Evolutionary conservation across 2,329 filamentous ascomycete species (phyloP), one percentile per base, ranked within the genome.

Genomic region (Aspergillus sp.): DNA sequence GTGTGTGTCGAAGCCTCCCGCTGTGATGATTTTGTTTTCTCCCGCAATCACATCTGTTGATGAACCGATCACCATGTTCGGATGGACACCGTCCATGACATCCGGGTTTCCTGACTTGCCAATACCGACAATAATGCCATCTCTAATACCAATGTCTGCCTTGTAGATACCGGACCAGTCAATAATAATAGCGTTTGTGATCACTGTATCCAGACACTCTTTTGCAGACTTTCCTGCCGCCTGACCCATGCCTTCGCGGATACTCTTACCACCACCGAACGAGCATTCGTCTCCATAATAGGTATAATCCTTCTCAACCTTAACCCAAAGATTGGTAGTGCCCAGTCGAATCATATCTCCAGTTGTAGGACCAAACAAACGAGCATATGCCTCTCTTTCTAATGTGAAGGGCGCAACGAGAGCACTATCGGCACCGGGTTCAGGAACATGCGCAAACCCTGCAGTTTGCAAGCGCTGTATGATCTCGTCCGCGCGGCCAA

Each of bases 51-150:
- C 91, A 78, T 98, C 93, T 0, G 93, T 98, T 64, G 89, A 91
- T 62, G 88, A 89, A 11, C 93, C 93, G 9, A 97, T 85, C 2
- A 96, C 79, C 86, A 98, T 86, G 55, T 86, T 82, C 0, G 85
- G 80, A 58, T 88, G 81, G 6, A 98, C 91, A 4, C 90, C 90
- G 32, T 95, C 89, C 93, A 97, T 97, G 47, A 96, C 86, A 75
- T 98, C 93, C n/a, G 93, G 93, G 68, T 97, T 98, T 18, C 93
- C 93, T 15, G 93, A 91, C 76, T 98, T 97, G 58, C 93, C 93
- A 65, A 98, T 93, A 0, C 86, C 93, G 26, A 88, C 87, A 67
- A 98, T 97, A 39, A 89, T 72, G 2, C 93, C 93, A 64, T 92
- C 76, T 74, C 96, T 96, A 73, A 98, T 87, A 26, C 93, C 93